Conservation (phyloP, 768 basidiomycete genomes). For the Leucocoprinus sp. region DNA sequence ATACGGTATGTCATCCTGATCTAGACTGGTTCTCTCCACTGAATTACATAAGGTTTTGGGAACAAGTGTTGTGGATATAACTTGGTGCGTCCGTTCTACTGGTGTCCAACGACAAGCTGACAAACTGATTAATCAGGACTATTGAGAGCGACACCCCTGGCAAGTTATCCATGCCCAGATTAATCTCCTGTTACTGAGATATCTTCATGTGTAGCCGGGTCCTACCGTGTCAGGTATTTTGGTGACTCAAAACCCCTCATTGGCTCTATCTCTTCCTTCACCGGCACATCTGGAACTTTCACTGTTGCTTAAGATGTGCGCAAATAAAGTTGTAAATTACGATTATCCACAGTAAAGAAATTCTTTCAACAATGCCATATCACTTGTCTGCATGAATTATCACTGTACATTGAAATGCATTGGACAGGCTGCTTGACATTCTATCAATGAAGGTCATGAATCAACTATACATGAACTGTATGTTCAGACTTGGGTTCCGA, state of each 20-base stretch:
- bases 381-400: too few species aligned
- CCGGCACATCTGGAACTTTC: constrained; percentile 54
- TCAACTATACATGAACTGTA: too few species aligned
- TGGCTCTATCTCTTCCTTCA: constrained; percentile 57
- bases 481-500: too few species aligned
- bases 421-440: too few species aligned
- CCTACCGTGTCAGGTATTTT: constrained; percentile 62
- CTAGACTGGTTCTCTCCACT: constrained; percentile 3
- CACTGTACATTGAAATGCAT: too few species aligned
- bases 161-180: constrained; percentile 22
- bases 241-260: constrained; percentile 70
- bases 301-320: constrained; percentile 45
- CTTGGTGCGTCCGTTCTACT: constrained; percentile 40
- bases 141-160: constrained; percentile 54
- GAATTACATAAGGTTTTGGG: constrained; percentile 36
- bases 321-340: too few species aligned
- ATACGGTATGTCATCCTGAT: constrained; percentile 28
- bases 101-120: constrained; percentile 8
- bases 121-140: constrained; percentile 32
- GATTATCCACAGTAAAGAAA: too few species aligned
- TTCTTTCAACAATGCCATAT: too few species aligned
- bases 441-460: too few species aligned
- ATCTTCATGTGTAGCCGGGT: constrained; percentile 39
- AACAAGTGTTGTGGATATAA: constrained; percentile 56
- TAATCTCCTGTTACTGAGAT: not conserved